Percentiles rank a stretch among this genome's conserved stretches.
Evolutionary conservation across 768 basidiomycete species (phyloP).

Genomic region (Tubosaeta sp.): DNA sequence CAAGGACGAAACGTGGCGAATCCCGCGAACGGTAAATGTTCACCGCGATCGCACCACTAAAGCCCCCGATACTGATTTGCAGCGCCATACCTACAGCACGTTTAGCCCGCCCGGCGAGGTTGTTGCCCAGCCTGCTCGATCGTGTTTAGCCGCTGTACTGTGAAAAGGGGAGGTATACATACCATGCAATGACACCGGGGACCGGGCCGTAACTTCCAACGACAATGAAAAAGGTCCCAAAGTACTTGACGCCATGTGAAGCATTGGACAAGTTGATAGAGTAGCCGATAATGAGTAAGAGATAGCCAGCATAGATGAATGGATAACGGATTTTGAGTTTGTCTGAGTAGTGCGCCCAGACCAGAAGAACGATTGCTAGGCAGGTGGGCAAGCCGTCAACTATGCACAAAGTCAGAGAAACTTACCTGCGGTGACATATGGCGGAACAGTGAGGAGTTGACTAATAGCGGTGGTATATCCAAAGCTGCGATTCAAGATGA

Average conservation of each 20-base stretch:
- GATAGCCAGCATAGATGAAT: constrained; percentile 51
- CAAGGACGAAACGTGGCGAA: constrained; percentile 55
- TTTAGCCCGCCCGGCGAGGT: constrained; percentile 54
- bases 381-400: background rate
- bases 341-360: constrained; percentile 58
- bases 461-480: constrained; percentile 53
- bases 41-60: constrained; percentile 58
- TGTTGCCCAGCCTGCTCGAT: no score
- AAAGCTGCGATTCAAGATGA: constrained; percentile 38
- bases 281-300: constrained; percentile 55
- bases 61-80: constrained; percentile 50
- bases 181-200: constrained; percentile 64
- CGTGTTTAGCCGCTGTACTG: no score
- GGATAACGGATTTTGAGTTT: constrained; percentile 48
- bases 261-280: constrained; percentile 57
- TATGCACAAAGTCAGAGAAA: background rate
- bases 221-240: constrained; percentile 67
- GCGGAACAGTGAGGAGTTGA: constrained; percentile 65
- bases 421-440: constrained; percentile 61
- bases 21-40: constrained; percentile 61
- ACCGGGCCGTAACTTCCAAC: constrained; percentile 54
- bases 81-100: constrained; percentile 64
- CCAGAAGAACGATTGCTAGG: constrained; percentile 48
- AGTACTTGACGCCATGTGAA: constrained; percentile 57
- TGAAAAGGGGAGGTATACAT: constrained; percentile 13